Percentiles rank a stretch among this genome's conserved stretches.
phyloP scores from a whole-genome alignment of 1,139 yeast species.

The Hyphopichia burtonii region DNA sequence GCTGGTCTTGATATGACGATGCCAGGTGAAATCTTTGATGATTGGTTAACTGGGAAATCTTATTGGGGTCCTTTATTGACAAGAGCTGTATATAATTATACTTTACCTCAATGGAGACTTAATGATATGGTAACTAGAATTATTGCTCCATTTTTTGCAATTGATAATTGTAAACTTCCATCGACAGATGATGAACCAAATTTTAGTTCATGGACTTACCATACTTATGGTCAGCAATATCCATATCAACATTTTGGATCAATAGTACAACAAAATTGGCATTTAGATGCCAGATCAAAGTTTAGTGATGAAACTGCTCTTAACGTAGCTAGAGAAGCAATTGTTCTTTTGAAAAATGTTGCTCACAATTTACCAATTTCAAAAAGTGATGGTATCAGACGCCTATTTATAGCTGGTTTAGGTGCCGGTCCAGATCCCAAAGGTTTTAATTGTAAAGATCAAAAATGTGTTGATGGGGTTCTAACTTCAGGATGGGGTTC shows the following conservation, averaged over 20 bases:
- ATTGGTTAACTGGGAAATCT: conserved; percentile 55
- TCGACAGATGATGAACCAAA: conserved; percentile 49
- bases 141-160: conserved; percentile 55
- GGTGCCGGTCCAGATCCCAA: conserved; percentile 50
- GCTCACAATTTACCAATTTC: conserved; percentile 52
- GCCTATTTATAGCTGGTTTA: conserved; percentile 45
- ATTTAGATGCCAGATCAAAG: conserved; percentile 50
- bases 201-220: conserved; percentile 59
- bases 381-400: conserved; percentile 38
- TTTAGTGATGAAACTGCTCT: conserved; percentile 52
- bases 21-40: conserved; percentile 61
- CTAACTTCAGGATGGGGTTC: conserved; percentile 55
- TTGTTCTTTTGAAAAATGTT: conserved; percentile 52
- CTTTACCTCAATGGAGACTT: conserved; percentile 54
- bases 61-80: conserved; percentile 61
- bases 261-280: conserved; percentile 53
- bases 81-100: conserved; percentile 53
- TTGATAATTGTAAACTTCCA: conserved; percentile 31
- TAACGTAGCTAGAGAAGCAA: conserved; percentile 56
- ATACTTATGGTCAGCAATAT: conserved; percentile 52
- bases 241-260: conserved; percentile 57
- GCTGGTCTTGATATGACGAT: conserved; percentile 67
- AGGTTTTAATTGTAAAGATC: conserved; percentile 52
- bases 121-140: conserved; percentile 65
- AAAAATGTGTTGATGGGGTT: conserved; percentile 46